Conservation (phyloP, 2,329 filamentous ascomycete species). For the Pseudogymnoascus sp. region DNA sequence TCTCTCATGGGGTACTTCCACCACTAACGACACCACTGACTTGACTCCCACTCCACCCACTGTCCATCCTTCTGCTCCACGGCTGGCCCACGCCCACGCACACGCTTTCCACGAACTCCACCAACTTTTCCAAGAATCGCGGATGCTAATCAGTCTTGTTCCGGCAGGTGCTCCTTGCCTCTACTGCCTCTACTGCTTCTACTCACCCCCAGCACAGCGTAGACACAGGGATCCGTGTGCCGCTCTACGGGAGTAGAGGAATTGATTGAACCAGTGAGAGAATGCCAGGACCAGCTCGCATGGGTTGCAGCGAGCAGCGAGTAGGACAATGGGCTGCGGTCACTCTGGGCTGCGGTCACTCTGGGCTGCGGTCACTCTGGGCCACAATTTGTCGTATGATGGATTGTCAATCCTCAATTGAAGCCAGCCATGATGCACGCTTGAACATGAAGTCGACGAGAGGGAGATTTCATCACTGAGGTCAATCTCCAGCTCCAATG, state of each 20-base stretch:
- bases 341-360: neutral
- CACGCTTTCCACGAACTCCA: neutral
- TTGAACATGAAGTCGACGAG: neutral
- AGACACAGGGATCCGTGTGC: neutral
- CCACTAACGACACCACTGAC: no score
- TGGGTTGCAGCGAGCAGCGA: neutral
- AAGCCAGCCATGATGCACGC: neutral
- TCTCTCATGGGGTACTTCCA: no score
- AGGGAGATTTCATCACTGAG: neutral
- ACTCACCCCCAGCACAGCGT: neutral
- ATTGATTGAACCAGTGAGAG: no score
- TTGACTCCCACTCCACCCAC: neutral
- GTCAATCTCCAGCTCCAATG: neutral
- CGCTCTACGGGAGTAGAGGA: neutral
- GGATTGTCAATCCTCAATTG: neutral
- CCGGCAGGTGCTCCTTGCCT: neutral
- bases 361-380: neutral
- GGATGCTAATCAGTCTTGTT: neutral
- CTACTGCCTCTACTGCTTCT: no score
- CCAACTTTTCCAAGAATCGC: constrained; percentile 1
- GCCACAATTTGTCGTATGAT: neutral
- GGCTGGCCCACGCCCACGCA: neutral
- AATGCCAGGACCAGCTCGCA: no score
- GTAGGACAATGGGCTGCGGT: neutral
- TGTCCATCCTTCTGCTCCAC: neutral